phyloP scores from a whole-genome alignment of 148 eudicot species.

The Simmondsia chinensis region DNA sequence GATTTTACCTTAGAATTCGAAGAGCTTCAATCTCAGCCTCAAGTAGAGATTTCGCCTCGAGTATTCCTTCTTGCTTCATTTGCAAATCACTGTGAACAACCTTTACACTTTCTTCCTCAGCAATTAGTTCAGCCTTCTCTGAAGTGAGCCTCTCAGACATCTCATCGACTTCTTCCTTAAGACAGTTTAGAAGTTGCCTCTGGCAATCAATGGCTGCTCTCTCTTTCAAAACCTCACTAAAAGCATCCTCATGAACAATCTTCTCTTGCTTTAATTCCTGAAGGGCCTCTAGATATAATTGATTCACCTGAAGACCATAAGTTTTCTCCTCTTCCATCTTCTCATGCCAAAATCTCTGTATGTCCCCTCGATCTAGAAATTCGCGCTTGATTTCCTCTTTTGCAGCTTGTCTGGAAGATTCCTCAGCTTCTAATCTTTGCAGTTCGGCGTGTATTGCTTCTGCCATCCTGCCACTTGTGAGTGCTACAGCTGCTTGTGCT shows the following conservation, averaged over 20 bases:
- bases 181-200: constrained; percentile 55
- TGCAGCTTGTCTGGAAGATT: constrained; percentile 34
- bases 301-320: constrained; percentile 33
- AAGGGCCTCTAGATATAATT: constrained; percentile 28
- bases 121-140: constrained; percentile 40
- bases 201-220: constrained; percentile 86
- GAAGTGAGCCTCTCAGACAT: constrained; percentile 55
- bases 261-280: constrained; percentile 50
- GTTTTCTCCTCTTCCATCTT: constrained; percentile 50
- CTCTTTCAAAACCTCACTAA: constrained; percentile 46
- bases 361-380: constrained; percentile 70
- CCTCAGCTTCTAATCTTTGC: constrained; percentile 52
- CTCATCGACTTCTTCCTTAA: constrained; percentile 56
- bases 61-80: constrained; percentile 48
- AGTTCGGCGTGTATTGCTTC: constrained; percentile 51
- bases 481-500: constrained; percentile 89
- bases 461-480: constrained; percentile 67
- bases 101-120: constrained; percentile 33
- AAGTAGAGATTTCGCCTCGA: constrained; percentile 65
- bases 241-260: constrained; percentile 34
- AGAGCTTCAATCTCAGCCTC: constrained; percentile 91
- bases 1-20: constrained; percentile 75
- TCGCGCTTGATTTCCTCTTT: constrained; percentile 49
- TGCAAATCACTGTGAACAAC: constrained; percentile 24
- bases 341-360: constrained; percentile 48